Conservation (phyloP, 306 rosid species). For the Citrullus mucosospermus region DNA sequence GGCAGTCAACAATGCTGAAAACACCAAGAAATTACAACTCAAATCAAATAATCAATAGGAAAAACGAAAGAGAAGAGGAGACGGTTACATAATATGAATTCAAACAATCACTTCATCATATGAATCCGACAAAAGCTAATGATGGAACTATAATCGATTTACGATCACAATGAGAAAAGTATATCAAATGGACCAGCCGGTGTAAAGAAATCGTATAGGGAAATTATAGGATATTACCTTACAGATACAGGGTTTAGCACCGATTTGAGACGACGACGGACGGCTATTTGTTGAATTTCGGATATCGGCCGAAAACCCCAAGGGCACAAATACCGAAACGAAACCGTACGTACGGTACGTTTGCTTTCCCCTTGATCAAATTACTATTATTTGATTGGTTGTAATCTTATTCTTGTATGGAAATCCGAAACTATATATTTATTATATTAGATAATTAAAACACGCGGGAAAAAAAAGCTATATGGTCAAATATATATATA, state of each 20-base stretch:
- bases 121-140: neutral
- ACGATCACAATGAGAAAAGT: neutral
- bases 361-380: too few relatives aligned
- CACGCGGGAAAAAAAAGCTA: too few relatives aligned
- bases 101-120: neutral
- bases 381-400: too few relatives aligned
- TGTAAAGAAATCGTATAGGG: too few relatives aligned
- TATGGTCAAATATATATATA: too few relatives aligned
- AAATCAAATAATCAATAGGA: neutral
- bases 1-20: neutral
- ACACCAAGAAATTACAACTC: neutral
- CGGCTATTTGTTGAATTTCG: too few relatives aligned
- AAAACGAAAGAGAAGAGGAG: neutral
- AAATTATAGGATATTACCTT: neutral
- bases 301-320: neutral
- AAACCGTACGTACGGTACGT: neutral
- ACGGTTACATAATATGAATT: neutral
- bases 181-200: too few relatives aligned
- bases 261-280: neutral
- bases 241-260: neutral
- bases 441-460: too few relatives aligned
- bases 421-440: too few relatives aligned
- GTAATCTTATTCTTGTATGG: too few relatives aligned
- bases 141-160: neutral
- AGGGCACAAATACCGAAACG: neutral